A percentile compares a stretch with the other conserved stretches of the same genome.
Evolutionary conservation across 108 stramenopile species (phyloP).

Genomic region (Nannochloropsis gaditana): DNA sequence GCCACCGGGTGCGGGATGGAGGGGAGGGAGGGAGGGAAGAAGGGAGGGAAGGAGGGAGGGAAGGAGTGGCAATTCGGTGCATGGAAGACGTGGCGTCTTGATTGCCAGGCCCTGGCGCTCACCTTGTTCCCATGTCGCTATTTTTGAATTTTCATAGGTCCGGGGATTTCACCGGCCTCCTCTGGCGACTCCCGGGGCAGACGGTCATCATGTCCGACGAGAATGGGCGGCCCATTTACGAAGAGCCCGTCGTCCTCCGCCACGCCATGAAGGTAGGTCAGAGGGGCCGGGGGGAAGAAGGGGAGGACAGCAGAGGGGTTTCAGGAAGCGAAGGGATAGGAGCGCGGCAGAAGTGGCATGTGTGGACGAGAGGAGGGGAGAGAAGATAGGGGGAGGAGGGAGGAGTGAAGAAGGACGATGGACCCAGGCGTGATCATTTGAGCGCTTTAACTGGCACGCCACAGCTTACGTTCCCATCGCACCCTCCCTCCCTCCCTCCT

Average conservation of each 20-base stretch:
- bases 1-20: slow-evolving; percentile 69
- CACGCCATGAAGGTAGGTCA: not conserved
- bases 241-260: not conserved
- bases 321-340: no score
- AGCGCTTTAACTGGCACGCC: no score
- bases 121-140: not conserved
- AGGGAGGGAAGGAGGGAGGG: not conserved
- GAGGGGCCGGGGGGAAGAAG: not conserved
- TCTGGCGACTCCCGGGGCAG: not conserved
- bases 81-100: not conserved
- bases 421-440: no score
- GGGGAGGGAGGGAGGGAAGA: slow-evolving; percentile 14
- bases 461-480: not conserved
- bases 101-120: not conserved
- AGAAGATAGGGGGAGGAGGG: no score
- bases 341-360: no score
- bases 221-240: not conserved
- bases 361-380: no score
- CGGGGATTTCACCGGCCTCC: not conserved
- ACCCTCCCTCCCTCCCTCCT: not conserved
- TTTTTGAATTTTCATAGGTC: not conserved
- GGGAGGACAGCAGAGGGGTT: no score
- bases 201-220: not conserved
- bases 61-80: not conserved
- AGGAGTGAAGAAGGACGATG: no score